Evolutionary conservation across 1,284 basidiomycete species (phyloP).

Genomic region (Bondarzewia mesenterica): DNA sequence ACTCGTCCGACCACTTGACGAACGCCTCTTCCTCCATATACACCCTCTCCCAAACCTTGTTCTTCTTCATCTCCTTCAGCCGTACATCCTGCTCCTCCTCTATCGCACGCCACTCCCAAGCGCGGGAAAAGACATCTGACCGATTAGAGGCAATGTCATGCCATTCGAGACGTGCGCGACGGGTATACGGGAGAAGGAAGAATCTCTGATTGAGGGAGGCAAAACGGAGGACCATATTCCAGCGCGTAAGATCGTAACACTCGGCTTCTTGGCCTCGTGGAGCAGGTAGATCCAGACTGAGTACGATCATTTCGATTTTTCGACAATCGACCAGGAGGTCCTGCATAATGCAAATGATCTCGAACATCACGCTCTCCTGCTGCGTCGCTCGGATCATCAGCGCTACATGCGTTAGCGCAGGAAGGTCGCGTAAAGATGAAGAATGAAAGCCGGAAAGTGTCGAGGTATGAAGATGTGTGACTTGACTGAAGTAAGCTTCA

Average conservation of each 20-base stretch:
- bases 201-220: constrained; percentile 9
- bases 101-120: constrained; percentile 9
- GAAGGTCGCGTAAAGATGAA: constrained; percentile 6
- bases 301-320: constrained; percentile 10
- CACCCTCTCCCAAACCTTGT: neutral
- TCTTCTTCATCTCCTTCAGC: neutral
- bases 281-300: constrained; percentile 5
- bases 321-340: constrained; percentile 5
- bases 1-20: constrained; percentile 9
- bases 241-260: constrained; percentile 3
- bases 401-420: constrained; percentile 11
- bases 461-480: constrained; percentile 12
- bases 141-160: constrained; percentile 1
- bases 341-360: neutral
- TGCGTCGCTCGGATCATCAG: constrained; percentile 10
- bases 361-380: constrained; percentile 2
- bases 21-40: constrained; percentile 5
- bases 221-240: neutral
- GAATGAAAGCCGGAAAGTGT: constrained; percentile 12
- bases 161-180: constrained; percentile 11
- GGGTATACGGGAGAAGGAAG: constrained; percentile 9
- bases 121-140: constrained; percentile 9
- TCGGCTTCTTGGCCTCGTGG: neutral
- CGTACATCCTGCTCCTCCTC: neutral
- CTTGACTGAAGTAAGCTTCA: constrained; percentile 9